These are phyloP conservation scores for Globisporangium irregulare DNA, from an alignment of 352 stramenopile genomes.

Conservation along the genomic window DNA sequence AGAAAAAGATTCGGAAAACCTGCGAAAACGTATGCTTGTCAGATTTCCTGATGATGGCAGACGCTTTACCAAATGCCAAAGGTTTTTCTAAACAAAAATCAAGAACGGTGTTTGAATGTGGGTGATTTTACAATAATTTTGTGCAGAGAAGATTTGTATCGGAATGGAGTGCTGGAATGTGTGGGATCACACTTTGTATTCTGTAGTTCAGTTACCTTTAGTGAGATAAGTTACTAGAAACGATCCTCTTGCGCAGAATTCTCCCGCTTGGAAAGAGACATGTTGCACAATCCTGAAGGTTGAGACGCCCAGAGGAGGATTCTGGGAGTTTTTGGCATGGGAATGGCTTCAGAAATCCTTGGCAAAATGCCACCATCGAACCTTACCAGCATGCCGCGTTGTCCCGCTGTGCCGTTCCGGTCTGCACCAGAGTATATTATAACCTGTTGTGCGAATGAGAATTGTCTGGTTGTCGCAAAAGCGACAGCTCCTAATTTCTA, in stretches of 20 bases:
- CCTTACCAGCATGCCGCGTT: background rate
- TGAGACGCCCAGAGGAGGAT: background rate
- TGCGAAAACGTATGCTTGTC: background rate
- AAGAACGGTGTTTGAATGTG: background rate
- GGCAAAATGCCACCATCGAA: too few species aligned
- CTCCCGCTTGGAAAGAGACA: background rate
- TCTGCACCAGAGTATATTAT: background rate
- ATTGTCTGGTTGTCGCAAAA: background rate
- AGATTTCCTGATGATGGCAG: background rate
- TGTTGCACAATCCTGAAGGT: background rate
- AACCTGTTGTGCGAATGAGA: background rate
- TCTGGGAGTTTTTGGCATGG: background rate
- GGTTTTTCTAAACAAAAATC: background rate
- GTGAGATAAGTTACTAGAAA: background rate
- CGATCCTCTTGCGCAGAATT: background rate
- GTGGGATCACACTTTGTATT: background rate
- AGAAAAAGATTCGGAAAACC: slow-evolving; percentile 9
- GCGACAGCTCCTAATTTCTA: background rate
- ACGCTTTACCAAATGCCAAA: background rate
- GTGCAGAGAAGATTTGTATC: background rate
- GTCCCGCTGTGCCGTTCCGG: background rate
- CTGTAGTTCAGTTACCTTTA: background rate
- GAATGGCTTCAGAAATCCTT: slow-evolving; percentile 2
- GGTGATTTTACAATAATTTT: background rate
- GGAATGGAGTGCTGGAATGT: background rate